Conservation (phyloP, 1,284 basidiomycete species). For the Phlebopus sp. region DNA sequence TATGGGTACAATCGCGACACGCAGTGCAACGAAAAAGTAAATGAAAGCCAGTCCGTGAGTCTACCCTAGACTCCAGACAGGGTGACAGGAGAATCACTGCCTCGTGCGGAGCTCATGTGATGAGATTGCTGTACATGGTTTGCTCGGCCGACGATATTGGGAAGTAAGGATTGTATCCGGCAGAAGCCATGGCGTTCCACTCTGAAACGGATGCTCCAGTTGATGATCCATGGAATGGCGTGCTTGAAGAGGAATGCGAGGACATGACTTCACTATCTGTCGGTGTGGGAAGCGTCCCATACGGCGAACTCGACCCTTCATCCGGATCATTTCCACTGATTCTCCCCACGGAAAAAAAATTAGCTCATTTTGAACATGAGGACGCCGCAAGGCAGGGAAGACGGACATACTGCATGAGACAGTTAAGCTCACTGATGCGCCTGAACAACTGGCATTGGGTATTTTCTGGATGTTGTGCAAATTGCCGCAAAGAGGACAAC, state of each 20-base stretch:
- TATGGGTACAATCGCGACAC: constrained; percentile 29
- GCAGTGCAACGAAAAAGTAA: constrained; percentile 33
- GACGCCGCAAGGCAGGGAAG: constrained; percentile 21
- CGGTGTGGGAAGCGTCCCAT: constrained; percentile 46
- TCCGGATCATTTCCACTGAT: constrained; percentile 46
- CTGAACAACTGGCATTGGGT: constrained; percentile 55
- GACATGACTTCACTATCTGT: constrained; percentile 69
- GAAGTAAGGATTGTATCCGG: constrained; percentile 69
- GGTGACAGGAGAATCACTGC: constrained; percentile 1
- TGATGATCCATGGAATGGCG: constrained; percentile 39
- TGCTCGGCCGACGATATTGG: constrained; percentile 48
- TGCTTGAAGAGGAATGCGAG: constrained; percentile 61
- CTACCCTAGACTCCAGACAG: constrained; percentile 13
- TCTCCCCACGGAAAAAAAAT: constrained; percentile 26
- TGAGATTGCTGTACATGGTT: constrained; percentile 51
- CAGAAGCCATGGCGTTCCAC: constrained; percentile 55
- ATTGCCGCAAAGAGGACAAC: constrained; percentile 55
- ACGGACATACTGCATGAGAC: constrained; percentile 62
- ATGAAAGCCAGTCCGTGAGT: constrained; percentile 14
- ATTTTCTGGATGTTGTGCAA: constrained; percentile 54
- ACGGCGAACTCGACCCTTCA: constrained; percentile 36
- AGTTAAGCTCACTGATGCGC: constrained; percentile 59
- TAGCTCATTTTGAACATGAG: constrained; percentile 34
- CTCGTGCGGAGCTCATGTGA: constrained; percentile 36
- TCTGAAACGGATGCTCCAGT: constrained; percentile 48